Evolutionary conservation across 1,284 basidiomycete species (phyloP).

Genomic region (Ustilago trichophora): DNA sequence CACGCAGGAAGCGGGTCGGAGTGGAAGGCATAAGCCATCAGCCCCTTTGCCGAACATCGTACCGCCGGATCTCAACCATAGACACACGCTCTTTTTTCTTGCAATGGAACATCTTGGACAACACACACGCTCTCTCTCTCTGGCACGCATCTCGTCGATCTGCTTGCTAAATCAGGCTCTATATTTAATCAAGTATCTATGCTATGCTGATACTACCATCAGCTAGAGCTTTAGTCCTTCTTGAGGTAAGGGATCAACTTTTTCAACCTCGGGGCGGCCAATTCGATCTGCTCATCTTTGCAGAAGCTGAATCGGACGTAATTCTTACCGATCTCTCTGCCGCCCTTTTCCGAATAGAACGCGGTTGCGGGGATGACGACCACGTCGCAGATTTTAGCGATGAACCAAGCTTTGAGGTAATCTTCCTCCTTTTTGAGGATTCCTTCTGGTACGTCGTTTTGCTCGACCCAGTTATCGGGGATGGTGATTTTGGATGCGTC

Average conservation of each 20-base stretch:
- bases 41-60: too few relatives aligned
- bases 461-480: constrained; percentile 85
- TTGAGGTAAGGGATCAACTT: constrained; percentile 38
- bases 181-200: too few relatives aligned
- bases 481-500: constrained; percentile 83
- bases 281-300: constrained; percentile 59
- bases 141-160: too few relatives aligned
- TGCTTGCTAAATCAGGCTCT: too few relatives aligned
- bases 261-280: constrained; percentile 52
- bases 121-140: too few relatives aligned
- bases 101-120: too few relatives aligned
- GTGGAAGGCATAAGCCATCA: too few relatives aligned
- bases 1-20: too few relatives aligned
- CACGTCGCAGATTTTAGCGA: constrained; percentile 64
- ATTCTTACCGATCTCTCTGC: constrained; percentile 40
- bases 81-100: too few relatives aligned
- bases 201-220: neutral
- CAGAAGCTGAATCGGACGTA: constrained; percentile 63
- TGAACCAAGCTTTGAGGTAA: constrained; percentile 74
- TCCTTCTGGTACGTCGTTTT: constrained; percentile 78
- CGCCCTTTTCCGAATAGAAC: constrained; percentile 55
- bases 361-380: constrained; percentile 63
- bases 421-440: constrained; percentile 84
- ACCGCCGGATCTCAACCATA: too few relatives aligned
- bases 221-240: neutral